phyloP scores from a whole-genome alignment of 768 basidiomycete genomes.

The Dioszegia aurantiaca region DNA sequence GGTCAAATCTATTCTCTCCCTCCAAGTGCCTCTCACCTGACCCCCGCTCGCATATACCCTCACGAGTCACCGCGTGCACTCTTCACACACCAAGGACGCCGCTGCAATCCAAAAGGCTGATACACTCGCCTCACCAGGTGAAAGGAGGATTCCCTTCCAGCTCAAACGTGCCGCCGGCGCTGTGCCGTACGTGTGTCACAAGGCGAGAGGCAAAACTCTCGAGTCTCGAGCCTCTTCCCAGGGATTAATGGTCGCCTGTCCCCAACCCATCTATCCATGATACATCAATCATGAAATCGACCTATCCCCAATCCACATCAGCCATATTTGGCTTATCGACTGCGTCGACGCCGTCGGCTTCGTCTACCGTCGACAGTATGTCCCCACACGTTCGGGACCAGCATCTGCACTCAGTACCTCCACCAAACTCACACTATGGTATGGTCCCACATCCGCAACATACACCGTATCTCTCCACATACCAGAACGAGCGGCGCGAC shows the following conservation, averaged over 20 bases:
- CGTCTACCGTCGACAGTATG: background rate
- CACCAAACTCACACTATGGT: background rate
- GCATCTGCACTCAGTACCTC: background rate
- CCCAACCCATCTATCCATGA: background rate
- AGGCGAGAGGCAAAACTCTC: too few relatives aligned
- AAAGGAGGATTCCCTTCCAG: too few relatives aligned
- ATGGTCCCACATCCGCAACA: conserved; percentile 3
- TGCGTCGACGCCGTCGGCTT: background rate
- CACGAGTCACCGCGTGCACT: too few relatives aligned
- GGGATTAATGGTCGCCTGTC: background rate
- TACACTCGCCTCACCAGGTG: too few relatives aligned
- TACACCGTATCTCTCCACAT: conserved; percentile 14
- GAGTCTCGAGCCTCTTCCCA: too few relatives aligned
- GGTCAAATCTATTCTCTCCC: too few relatives aligned
- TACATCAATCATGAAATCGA: background rate
- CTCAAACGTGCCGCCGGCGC: too few relatives aligned
- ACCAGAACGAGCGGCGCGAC: conserved; percentile 11
- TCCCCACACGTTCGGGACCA: background rate
- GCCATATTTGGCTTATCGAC: background rate
- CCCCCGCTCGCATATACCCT: too few relatives aligned
- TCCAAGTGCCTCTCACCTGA: too few relatives aligned
- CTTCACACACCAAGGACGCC: too few relatives aligned
- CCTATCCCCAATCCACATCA: background rate
- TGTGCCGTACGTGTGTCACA: too few relatives aligned
- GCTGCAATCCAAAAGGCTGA: too few relatives aligned